Evolutionary conservation across 2,329 filamentous ascomycete species (phyloP).

Genomic region (Curvularia sp.): DNA sequence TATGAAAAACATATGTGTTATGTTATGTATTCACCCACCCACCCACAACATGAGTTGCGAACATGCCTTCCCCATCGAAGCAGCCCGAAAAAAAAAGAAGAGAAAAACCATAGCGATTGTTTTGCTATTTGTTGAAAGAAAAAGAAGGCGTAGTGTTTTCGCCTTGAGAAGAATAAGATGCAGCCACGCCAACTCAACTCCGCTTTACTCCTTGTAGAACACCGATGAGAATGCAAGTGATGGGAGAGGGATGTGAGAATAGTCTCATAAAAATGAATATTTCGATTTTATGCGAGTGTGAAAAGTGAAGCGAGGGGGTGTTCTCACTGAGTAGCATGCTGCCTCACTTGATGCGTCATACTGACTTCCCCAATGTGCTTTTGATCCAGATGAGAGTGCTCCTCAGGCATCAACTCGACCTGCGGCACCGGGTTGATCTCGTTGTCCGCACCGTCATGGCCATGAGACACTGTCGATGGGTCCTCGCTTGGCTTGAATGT

Average conservation of each 20-base stretch:
- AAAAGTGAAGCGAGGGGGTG: neutral
- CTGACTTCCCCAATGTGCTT: constrained; percentile 47
- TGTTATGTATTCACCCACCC: neutral
- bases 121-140: neutral
- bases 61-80: neutral
- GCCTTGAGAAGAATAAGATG: constrained; percentile 14
- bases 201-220: constrained; percentile 23
- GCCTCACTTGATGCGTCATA: constrained; percentile 34
- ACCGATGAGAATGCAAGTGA: constrained; percentile 21
- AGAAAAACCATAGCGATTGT: constrained; percentile 20
- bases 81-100: neutral
- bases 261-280: neutral
- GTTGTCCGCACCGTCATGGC: constrained; percentile 27
- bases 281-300: neutral
- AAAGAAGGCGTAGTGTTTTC: neutral
- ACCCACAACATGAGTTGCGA: no score
- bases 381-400: constrained; percentile 35
- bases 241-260: constrained; percentile 2
- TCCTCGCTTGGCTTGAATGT: constrained; percentile 37
- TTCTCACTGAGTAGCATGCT: constrained; percentile 45
- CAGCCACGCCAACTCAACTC: constrained; percentile 1
- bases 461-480: constrained; percentile 7
- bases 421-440: constrained; percentile 37
- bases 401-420: constrained; percentile 29
- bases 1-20: neutral